phyloP scores from a whole-genome alignment of 177 flowering plant genomes.

The Tripterygium wilfordii region DNA sequence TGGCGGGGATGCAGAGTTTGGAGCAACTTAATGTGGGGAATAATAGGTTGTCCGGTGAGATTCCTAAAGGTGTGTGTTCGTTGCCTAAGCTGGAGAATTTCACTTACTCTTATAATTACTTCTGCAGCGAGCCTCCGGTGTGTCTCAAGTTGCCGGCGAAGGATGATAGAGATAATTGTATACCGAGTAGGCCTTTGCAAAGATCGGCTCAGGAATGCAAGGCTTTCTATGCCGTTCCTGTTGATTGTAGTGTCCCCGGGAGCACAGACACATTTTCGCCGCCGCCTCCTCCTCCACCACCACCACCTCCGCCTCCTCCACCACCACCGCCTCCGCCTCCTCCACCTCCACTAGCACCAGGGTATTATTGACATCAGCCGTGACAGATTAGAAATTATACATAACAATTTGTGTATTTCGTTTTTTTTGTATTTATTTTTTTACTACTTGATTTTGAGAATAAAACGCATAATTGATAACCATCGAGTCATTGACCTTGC shows the following conservation, averaged over 20 bases:
- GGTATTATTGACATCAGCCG: not conserved
- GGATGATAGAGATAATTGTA: constrained; percentile 63
- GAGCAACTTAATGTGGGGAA: constrained; percentile 79
- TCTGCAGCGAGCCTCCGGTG: constrained; percentile 37
- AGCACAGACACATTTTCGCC: constrained; percentile 26
- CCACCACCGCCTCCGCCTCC: constrained; percentile 25
- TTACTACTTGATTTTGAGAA: too few relatives aligned
- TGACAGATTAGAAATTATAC: too few relatives aligned
- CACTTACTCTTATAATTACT: constrained; percentile 64
- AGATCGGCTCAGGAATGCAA: constrained; percentile 46
- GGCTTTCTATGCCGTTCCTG: constrained; percentile 33
- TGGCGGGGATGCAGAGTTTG: constrained; percentile 58
- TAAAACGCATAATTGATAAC: too few relatives aligned
- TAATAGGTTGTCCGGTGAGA: constrained; percentile 54
- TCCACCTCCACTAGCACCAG: constrained; percentile 13
- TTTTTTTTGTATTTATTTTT: too few relatives aligned
- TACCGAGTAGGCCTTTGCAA: constrained; percentile 54
- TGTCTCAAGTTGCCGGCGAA: constrained; percentile 41
- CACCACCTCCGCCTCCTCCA: constrained; percentile 25
- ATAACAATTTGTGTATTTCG: too few relatives aligned
- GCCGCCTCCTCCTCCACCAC: constrained; percentile 29
- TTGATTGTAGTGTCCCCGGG: constrained; percentile 38
- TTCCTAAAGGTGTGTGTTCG: constrained; percentile 64
- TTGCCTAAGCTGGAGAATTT: constrained; percentile 72
- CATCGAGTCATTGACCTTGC: too few relatives aligned